Evolutionary conservation across 2,329 filamentous ascomycete genomes (phyloP).

Genomic region (Aspergillus hiratsukae): DNA sequence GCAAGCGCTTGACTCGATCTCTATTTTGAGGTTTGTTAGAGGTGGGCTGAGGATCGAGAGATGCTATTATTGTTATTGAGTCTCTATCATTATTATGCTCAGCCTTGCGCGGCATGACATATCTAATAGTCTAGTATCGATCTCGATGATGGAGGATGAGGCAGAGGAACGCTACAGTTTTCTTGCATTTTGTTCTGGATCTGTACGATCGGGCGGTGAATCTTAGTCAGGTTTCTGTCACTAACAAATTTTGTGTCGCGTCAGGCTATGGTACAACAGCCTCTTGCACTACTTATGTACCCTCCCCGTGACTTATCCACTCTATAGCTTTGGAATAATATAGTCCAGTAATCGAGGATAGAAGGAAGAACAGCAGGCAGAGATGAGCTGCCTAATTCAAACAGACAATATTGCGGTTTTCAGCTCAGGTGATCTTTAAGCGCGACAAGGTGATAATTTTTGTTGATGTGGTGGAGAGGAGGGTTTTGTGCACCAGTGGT

Average conservation of each 20-base stretch:
- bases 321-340: not conserved
- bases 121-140: not conserved
- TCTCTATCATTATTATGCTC: not conserved
- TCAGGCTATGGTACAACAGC: not conserved
- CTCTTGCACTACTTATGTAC: not conserved
- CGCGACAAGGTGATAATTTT: not conserved
- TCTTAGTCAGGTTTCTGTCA: not conserved
- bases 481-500: not conserved
- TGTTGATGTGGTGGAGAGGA: not conserved
- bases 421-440: not conserved
- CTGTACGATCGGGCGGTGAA: not conserved
- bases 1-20: not conserved
- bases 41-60: not conserved
- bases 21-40: not conserved
- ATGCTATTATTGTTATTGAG: not conserved
- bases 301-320: not conserved
- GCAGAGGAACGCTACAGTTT: not conserved
- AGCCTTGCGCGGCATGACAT: not conserved
- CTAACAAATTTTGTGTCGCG: not conserved
- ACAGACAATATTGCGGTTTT: not conserved
- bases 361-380: not conserved
- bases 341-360: not conserved
- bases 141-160: not conserved
- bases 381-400: not conserved
- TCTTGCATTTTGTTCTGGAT: not conserved